Evolutionary conservation across 2,329 filamentous ascomycete genomes (phyloP).

Genomic region (Coniochaeta hoffmannii): DNA sequence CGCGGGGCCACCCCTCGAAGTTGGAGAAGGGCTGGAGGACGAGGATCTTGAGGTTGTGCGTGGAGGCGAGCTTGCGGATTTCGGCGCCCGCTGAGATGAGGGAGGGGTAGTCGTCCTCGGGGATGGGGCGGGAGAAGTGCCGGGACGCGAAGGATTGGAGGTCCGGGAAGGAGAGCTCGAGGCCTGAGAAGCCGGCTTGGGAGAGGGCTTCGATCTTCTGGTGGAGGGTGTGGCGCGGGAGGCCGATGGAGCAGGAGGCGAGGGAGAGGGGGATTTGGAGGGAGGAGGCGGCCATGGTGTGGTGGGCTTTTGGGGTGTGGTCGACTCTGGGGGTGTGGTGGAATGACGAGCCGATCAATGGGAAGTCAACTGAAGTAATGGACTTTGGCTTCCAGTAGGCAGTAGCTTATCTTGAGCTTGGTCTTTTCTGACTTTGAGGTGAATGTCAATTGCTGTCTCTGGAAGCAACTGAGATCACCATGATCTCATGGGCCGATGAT

Average conservation of each 20-base stretch:
- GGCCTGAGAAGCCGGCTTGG: slow-evolving; percentile 57
- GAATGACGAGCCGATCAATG: too few relatives aligned
- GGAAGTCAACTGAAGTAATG: too few relatives aligned
- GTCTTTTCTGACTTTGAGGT: neutral
- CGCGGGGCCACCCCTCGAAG: slow-evolving; percentile 66
- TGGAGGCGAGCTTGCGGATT: slow-evolving; percentile 46
- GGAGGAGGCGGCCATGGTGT: neutral
- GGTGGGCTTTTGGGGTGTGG: neutral
- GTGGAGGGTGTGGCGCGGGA: slow-evolving; percentile 40
- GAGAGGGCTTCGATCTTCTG: slow-evolving; percentile 56
- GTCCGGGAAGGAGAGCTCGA: slow-evolving; percentile 71
- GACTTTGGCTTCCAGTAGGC: too few relatives aligned
- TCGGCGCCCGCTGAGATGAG: slow-evolving; percentile 46
- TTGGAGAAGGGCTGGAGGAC: slow-evolving; percentile 72
- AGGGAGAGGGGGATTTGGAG: slow-evolving; percentile 38
- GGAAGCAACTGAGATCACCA: neutral
- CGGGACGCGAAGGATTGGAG: slow-evolving; percentile 53
- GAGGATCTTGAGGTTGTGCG: slow-evolving; percentile 51
- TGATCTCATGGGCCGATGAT: neutral
- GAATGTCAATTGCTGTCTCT: neutral
- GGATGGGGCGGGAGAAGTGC: slow-evolving; percentile 40
- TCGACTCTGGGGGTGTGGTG: neutral
- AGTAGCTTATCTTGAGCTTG: neutral
- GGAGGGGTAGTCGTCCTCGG: slow-evolving; percentile 49
- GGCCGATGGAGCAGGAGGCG: slow-evolving; percentile 46